phyloP scores from a whole-genome alignment of 441 rosid genomes.

The Gossypium trilobum region DNA sequence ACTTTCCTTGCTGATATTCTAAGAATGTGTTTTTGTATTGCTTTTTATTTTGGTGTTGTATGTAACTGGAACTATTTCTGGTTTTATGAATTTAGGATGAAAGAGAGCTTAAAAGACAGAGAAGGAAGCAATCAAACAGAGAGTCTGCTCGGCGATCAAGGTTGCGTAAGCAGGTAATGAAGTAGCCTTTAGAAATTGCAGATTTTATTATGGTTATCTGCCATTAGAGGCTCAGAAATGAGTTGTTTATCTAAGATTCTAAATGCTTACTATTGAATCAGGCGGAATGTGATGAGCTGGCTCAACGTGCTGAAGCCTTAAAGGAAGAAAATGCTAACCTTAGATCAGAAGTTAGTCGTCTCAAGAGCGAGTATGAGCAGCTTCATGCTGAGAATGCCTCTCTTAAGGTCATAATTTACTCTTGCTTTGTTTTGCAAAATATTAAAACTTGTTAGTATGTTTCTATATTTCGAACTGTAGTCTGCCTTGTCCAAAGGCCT shows the following conservation, averaged over 20 bases:
- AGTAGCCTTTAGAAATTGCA: slow-evolving; percentile 5
- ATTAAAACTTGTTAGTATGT: not conserved
- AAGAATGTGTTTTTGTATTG: not conserved
- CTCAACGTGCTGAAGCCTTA: slow-evolving; percentile 69
- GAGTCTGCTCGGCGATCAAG: slow-evolving; percentile 94
- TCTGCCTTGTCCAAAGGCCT: not conserved
- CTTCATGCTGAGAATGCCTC: slow-evolving; percentile 42
- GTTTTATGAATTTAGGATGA: slow-evolving; percentile 31
- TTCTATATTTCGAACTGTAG: not conserved
- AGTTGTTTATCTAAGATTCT: slow-evolving; percentile 5
- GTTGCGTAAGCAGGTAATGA: slow-evolving; percentile 85
- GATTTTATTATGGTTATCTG: not conserved
- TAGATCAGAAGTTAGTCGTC: slow-evolving; percentile 59
- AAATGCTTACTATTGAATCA: slow-evolving; percentile 26
- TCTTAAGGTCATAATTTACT: slow-evolving; percentile 26
- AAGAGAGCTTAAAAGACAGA: slow-evolving; percentile 40
- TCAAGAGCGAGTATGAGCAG: slow-evolving; percentile 66
- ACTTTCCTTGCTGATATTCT: not conserved
- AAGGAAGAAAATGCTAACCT: slow-evolving; percentile 76
- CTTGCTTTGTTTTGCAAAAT: slow-evolving; percentile 13
- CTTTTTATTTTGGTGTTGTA: not conserved
- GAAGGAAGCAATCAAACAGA: slow-evolving; percentile 87
- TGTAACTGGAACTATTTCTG: not conserved
- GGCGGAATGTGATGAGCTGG: slow-evolving; percentile 94
- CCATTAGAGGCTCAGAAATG: slow-evolving; percentile 6